Evolutionary conservation across 768 basidiomycete species (phyloP).

Genomic region (Leccinellum albellum): DNA sequence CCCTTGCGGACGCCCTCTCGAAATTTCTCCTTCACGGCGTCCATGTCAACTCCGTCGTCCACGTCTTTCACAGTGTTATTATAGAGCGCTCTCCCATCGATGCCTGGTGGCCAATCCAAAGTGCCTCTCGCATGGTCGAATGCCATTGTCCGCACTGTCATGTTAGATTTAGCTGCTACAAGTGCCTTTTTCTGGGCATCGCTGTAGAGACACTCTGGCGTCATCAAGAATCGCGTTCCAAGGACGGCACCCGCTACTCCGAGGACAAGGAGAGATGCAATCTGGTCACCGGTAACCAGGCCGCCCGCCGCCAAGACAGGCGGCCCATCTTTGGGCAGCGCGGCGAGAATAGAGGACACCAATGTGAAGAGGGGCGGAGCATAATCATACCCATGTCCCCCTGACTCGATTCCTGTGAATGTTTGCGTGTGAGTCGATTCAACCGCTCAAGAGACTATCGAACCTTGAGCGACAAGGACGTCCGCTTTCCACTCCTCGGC

Average conservation of each 20-base stretch:
- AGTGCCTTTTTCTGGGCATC: slow-evolving; percentile 52
- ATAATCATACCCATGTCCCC: slow-evolving; percentile 64
- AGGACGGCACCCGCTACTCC: slow-evolving; percentile 67
- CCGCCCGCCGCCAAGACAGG: slow-evolving; percentile 76
- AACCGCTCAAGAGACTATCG: slow-evolving; percentile 2
- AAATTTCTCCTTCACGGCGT: slow-evolving; percentile 42
- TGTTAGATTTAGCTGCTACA: slow-evolving; percentile 40
- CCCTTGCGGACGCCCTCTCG: slow-evolving; percentile 40
- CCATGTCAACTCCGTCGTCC: slow-evolving; percentile 45
- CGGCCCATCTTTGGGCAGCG: slow-evolving; percentile 39
- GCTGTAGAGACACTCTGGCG: slow-evolving; percentile 59
- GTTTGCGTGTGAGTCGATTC: slow-evolving; percentile 1
- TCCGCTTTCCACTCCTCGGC: slow-evolving; percentile 68
- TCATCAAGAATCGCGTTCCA: slow-evolving; percentile 73
- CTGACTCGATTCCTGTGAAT: slow-evolving; percentile 66
- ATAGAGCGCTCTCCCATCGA: slow-evolving; percentile 51
- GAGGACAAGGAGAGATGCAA: slow-evolving; percentile 60
- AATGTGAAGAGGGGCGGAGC: slow-evolving; percentile 61
- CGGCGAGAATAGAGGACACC: slow-evolving; percentile 50
- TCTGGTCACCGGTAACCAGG: slow-evolving; percentile 56
- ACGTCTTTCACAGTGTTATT: slow-evolving; percentile 56
- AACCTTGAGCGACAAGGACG: slow-evolving; percentile 77
- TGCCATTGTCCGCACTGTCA: slow-evolving; percentile 56
- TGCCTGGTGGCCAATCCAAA: slow-evolving; percentile 54
- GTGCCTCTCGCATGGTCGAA: slow-evolving; percentile 59